These are phyloP conservation scores for Oxytropis ochrocephala DNA, from an alignment of 306 rosid species.

Conservation along the genomic window DNA sequence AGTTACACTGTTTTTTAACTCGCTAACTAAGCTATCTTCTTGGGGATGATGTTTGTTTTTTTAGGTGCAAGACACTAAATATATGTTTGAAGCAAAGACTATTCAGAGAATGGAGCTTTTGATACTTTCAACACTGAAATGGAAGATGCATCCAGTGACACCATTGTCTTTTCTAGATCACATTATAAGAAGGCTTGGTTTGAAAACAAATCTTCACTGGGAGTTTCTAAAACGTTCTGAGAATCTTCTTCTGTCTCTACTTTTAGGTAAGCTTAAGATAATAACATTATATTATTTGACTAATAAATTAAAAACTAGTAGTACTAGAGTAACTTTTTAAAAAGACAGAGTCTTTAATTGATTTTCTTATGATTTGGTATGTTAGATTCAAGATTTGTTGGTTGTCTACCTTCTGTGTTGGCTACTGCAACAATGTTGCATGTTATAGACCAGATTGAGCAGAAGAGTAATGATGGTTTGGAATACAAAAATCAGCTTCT, in stretches of 20 bases:
- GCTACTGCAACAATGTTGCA: conserved; percentile 86
- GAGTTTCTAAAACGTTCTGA: conserved; percentile 73
- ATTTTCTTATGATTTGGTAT: conserved; percentile 5
- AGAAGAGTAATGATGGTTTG: conserved; percentile 43
- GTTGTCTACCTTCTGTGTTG: conserved; percentile 82
- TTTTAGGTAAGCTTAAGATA: conserved; percentile 82
- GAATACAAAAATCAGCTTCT: conserved; percentile 68
- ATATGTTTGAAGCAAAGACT: conserved; percentile 68
- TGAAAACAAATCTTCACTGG: conserved; percentile 59
- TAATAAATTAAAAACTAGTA: neutral
- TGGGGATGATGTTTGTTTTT: neutral
- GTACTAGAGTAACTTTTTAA: neutral
- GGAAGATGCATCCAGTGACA: conserved; percentile 97
- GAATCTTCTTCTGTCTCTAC: conserved; percentile 58
- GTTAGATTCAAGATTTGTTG: conserved; percentile 73
- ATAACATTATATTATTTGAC: too few relatives aligned
- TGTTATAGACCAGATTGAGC: conserved; percentile 67
- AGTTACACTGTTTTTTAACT: too few relatives aligned
- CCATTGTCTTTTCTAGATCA: conserved; percentile 79
- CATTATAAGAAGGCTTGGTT: conserved; percentile 67
- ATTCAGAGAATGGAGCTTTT: conserved; percentile 92
- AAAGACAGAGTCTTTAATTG: neutral
- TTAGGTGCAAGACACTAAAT: conserved; percentile 62
- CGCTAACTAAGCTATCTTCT: too few relatives aligned
- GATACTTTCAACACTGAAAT: conserved; percentile 66